Base-by-base conservation (phyloP, 179 eudicot genomes). In the Pouteria campechiana region DNA sequence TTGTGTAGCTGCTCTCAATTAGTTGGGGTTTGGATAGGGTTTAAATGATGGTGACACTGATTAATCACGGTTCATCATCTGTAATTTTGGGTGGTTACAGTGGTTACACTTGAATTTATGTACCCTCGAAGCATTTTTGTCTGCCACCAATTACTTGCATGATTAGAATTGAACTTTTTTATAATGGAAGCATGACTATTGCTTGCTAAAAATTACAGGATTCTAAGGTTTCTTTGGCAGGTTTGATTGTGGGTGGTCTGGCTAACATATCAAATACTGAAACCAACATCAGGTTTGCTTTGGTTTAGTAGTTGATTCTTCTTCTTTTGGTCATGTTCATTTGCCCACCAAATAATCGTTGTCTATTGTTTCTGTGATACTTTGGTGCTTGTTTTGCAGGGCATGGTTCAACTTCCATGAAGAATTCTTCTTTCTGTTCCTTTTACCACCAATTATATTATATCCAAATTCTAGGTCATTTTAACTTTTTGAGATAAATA, bases 331-430 rank as follows among this genome's bases (percentile, higher is more conserved):
- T 38, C 15, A 13, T 10, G 37, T 14, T 18, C 2, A 10, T 33
- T 22, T 48, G 32, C 22, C 13, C 28, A 6, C 6, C 16, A 17
- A 17, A 24, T 4, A 20, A 2, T 25, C 12, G 16, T 37, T 44
- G 9, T 14, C 29, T 54, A 15, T 29, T 19, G 20, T 25, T 31
- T 32, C 11, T 37, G 18, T 5, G 9, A 18, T 29, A 25, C 5
- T 61, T 54, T 37, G 22, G 25, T 17, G 13, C 28, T 34, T 48
- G 23, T 30, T 46, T 40, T 60, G 53, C 76, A 90, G 99, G 96
- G 50, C 75, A 9, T 92, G 99, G 99, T 87, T 92, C 59, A 92
- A 92, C 78, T 92, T 92, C 65, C 99, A 92, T 33, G 99, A 92
- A 53, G 99, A 92, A 73, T 92, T 92, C 52, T 92, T 92, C 81